Percentiles rank a stretch among this genome's conserved stretches.
These are phyloP conservation scores for Phytophthora pistaciae DNA, from an alignment of 352 stramenopile genomes.

Conservation along the genomic window DNA sequence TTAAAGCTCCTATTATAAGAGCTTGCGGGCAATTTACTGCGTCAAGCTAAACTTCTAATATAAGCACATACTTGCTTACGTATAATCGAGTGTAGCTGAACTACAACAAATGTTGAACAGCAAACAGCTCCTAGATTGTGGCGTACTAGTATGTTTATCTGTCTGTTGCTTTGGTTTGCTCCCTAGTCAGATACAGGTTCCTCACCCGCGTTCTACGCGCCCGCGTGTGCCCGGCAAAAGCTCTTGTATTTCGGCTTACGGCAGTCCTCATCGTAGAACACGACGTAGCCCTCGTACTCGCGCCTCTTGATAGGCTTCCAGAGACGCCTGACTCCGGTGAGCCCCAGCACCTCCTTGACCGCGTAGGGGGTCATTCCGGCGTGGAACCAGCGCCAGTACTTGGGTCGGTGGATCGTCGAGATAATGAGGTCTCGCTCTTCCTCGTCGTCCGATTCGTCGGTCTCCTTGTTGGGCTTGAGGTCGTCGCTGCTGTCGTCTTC, in stretches of 20 bases:
- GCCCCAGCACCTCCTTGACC: constrained; percentile 14
- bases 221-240: constrained; percentile 10
- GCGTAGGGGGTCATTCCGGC: constrained; percentile 12
- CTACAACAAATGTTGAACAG: background rate
- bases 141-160: background rate
- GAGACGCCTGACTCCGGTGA: constrained; percentile 12
- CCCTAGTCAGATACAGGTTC: background rate
- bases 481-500: constrained; percentile 15
- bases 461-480: background rate
- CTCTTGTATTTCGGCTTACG: constrained; percentile 5
- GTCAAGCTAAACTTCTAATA: too few species aligned
- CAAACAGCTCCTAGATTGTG: background rate
- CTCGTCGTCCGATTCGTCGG: constrained; percentile 2
- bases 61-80: too few species aligned
- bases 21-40: too few species aligned
- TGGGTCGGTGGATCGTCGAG: constrained; percentile 6
- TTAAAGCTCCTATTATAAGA: too few species aligned
- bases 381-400: constrained; percentile 20
- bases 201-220: background rate
- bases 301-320: constrained; percentile 25
- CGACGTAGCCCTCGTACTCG: constrained; percentile 20
- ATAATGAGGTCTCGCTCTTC: constrained; percentile 20
- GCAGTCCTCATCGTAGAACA: constrained; percentile 21
- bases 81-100: too few species aligned
- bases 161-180: background rate